Evolutionary conservation across 441 rosid genomes (phyloP).

Genomic region (Mallotus repandus): DNA sequence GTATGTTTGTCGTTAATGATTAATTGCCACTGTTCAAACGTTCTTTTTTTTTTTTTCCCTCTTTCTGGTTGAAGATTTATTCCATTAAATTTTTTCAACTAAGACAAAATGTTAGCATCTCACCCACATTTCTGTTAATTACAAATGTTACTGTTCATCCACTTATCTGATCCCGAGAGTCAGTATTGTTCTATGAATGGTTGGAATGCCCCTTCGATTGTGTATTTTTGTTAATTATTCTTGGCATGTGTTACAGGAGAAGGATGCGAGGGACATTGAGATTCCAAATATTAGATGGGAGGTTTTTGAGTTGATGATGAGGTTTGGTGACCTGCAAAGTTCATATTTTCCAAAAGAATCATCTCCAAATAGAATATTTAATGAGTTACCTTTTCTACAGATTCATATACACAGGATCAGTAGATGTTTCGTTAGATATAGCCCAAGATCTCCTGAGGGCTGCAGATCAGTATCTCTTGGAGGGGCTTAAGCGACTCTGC

Average conservation of each 20-base stretch:
- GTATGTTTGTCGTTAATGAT: not conserved
- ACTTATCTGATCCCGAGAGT: not conserved
- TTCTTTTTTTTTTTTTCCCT: not conserved
- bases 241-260: slow-evolving; percentile 57
- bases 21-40: not conserved
- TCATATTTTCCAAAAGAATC: not conserved
- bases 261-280: slow-evolving; percentile 95
- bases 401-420: slow-evolving; percentile 96
- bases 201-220: not conserved
- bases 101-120: not conserved
- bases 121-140: not conserved
- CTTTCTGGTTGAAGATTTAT: not conserved
- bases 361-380: slow-evolving; percentile 8
- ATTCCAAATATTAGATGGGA: slow-evolving; percentile 99
- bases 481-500: slow-evolving; percentile 94
- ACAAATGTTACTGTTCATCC: not conserved
- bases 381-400: slow-evolving; percentile 37
- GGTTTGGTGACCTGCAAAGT: slow-evolving; percentile 43
- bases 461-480: slow-evolving; percentile 97
- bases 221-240: slow-evolving; percentile 13
- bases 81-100: not conserved
- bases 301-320: slow-evolving; percentile 99
- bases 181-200: not conserved
- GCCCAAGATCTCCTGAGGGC: slow-evolving; percentile 98
- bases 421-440: slow-evolving; percentile 73